A percentile compares a stretch with the other conserved stretches of the same genome.
phyloP scores from a whole-genome alignment of 148 eudicot species.

The Vaccinium vitisidaea region DNA sequence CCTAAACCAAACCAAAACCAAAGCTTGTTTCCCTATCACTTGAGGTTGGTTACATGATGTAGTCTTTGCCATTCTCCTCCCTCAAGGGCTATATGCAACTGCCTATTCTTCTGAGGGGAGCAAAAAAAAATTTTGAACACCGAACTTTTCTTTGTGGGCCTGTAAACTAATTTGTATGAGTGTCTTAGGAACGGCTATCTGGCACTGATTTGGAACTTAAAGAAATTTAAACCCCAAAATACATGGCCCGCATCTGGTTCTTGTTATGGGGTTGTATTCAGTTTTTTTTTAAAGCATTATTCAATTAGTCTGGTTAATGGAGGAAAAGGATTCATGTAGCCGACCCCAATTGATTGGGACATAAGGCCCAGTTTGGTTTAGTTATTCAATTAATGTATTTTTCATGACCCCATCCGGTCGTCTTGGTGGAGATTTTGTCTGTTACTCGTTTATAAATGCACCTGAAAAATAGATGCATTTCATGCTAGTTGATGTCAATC shows the following conservation, averaged over 20 bases:
- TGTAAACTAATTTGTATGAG: background rate
- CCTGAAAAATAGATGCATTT: background rate
- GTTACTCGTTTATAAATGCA: background rate
- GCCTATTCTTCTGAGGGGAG: background rate
- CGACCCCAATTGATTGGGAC: no score
- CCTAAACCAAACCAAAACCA: background rate
- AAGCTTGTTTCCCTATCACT: constrained; percentile 8
- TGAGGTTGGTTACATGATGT: background rate
- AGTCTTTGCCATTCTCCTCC: background rate
- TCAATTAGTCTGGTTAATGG: background rate
- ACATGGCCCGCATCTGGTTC: background rate
- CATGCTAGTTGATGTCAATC: background rate
- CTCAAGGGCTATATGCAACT: background rate
- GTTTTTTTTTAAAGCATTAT: background rate
- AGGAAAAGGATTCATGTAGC: no score
- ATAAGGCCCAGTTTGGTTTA: no score
- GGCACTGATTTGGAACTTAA: background rate
- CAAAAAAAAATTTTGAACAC: background rate
- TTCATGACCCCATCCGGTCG: background rate
- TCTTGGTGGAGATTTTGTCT: background rate
- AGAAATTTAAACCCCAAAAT: background rate
- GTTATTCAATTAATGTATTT: background rate
- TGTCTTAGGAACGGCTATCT: background rate
- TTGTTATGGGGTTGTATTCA: background rate
- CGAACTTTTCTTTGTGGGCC: background rate